Evolutionary conservation across 805 yeast genomes (phyloP).

Genomic region (Candida coleopterorum): DNA sequence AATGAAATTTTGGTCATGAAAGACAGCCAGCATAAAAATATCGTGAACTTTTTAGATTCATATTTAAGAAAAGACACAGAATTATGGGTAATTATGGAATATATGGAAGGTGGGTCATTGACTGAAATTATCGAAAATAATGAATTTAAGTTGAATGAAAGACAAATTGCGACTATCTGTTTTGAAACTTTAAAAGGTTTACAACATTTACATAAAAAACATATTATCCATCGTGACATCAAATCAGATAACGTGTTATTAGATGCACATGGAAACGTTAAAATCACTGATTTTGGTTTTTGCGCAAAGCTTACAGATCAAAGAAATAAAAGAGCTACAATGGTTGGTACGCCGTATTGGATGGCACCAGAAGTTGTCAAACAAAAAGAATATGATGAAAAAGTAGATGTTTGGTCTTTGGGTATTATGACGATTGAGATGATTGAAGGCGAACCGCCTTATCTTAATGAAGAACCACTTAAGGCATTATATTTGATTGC

Average conservation of each 20-base stretch:
- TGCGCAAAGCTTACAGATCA: conserved; percentile 75
- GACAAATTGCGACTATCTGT: conserved; percentile 89
- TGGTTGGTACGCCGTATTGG: conserved; percentile 90
- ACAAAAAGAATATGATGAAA: conserved; percentile 75
- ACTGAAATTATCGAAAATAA: conserved; percentile 95
- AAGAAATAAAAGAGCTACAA: conserved; percentile 69
- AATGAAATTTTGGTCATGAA: conserved; percentile 97
- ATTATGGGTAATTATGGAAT: conserved; percentile 99
- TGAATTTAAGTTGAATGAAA: conserved; percentile 63
- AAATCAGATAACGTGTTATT: conserved; percentile 44
- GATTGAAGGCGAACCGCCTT: conserved; percentile 86
- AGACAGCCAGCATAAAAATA: conserved; percentile 89
- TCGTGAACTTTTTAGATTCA: conserved; percentile 91
- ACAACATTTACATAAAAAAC: conserved; percentile 85
- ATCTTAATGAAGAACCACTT: conserved; percentile 73
- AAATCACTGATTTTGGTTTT: conserved; percentile 44
- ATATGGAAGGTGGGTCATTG: conserved; percentile 97
- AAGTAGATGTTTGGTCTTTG: conserved; percentile 78
- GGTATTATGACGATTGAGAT: conserved; percentile 85
- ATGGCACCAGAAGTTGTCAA: conserved; percentile 87
- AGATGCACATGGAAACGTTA: conserved; percentile 39
- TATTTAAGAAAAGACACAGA: conserved; percentile 75
- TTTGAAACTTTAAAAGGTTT: conserved; percentile 87
- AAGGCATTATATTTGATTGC: conserved; percentile 74
- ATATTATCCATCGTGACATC: conserved; percentile 72